Evolutionary conservation across 768 basidiomycete species (phyloP), one percentile per base, ranked within the genome.

Genomic region (Calvatia gigantea): DNA sequence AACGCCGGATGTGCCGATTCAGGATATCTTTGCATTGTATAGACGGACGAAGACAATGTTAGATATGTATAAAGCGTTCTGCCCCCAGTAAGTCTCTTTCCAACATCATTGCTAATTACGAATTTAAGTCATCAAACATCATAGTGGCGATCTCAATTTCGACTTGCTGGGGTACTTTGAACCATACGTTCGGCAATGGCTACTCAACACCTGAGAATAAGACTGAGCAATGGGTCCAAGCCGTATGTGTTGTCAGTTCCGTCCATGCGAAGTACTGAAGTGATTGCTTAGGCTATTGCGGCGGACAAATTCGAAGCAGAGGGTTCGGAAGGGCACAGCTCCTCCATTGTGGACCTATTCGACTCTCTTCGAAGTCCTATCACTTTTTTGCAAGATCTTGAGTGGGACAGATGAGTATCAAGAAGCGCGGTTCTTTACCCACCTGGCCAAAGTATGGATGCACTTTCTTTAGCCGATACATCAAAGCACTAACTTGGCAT

Each of bases 291-390:
- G 80, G 89, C 89, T 28, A 84, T 91, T 59, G 79, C 80, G 38
- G 81, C 83, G 2, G 91, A 92, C 66, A 84, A 89, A 86, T 92
- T 91, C 61, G 79, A 94, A 75, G 78, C 91, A 54, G 81, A 94
- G 72, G 80, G 89, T 58, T 57, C 76, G 9, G 84, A 91, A 69
- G 90, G 90, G 0, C 91, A 95, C 64, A 96, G 93, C 62, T 94
- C 95, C n/a, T 98, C 96, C 0, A 95, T 99, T 52, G 86, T 94
- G 21, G 97, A 99, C 70, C 78, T 99, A 1, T 98, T 98, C 64
- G 94, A 94, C 59, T 97, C 94, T 2, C 78, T 98, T 52, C 84
- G 91, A 48, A 94, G 91, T 62, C 94, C 96, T 0, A 87, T 94
- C 63, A 81, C 83, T 55, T 94, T 97, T 71, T 70, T 99, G 42